Percentiles rank a stretch among this genome's conserved stretches.
phyloP scores from a whole-genome alignment of 78 protist species.

The Bodo saltans region DNA sequence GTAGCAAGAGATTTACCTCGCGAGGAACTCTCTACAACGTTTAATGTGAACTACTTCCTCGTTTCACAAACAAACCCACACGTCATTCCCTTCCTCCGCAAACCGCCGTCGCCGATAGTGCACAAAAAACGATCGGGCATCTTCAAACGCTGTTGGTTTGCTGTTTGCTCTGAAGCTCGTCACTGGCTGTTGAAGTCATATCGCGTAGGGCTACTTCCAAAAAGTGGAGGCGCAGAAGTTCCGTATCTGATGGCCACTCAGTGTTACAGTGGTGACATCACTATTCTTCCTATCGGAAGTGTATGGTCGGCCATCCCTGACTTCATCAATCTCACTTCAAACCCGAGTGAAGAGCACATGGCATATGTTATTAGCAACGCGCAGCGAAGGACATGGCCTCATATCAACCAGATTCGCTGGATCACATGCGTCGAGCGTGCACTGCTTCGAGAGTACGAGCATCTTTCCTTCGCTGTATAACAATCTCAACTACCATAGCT shows the following conservation, averaged over 20 bases:
- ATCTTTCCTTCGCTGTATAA: no score
- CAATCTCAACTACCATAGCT: no score
- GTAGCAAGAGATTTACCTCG: conserved; percentile 73
- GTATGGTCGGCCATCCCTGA: conserved; percentile 26
- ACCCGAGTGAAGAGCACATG: conserved; percentile 30
- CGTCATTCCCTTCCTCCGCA: conserved; percentile 35
- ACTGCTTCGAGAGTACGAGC: no score
- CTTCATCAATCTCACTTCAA: conserved; percentile 28
- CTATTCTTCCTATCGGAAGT: conserved; percentile 48
- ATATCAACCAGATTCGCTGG: not conserved
- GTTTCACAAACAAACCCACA: conserved; percentile 55
- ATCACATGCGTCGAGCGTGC: not conserved
- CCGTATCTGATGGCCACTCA: conserved; percentile 19
- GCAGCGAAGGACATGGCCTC: conserved; percentile 39
- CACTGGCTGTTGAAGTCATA: not conserved
- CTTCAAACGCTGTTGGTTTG: not conserved
- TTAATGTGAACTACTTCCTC: conserved; percentile 68
- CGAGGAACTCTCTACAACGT: conserved; percentile 59
- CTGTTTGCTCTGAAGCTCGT: not conserved
- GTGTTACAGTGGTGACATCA: conserved; percentile 55
- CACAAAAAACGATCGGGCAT: not conserved
- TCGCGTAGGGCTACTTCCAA: not conserved
- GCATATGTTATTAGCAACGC: not conserved
- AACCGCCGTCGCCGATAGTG: not conserved
- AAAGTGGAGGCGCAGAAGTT: not conserved